Evolutionary conservation across 805 yeast species (phyloP).

Genomic region (Saturnispora serradocipensis): DNA sequence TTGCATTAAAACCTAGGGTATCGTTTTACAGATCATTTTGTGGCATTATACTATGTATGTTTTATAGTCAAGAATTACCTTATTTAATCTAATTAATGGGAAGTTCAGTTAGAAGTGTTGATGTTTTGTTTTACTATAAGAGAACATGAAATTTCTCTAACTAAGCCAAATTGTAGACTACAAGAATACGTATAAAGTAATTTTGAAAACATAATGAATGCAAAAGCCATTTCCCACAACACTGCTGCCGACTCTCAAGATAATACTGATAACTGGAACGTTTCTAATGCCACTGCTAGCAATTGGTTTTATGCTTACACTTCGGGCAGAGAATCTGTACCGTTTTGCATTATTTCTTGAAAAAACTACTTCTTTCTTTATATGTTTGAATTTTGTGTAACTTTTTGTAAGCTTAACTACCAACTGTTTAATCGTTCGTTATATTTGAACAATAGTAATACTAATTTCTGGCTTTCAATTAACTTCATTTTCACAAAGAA

Average conservation of each 20-base stretch:
- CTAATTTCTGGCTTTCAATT: too few relatives aligned
- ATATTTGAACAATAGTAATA: too few relatives aligned
- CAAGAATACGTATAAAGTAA: neutral
- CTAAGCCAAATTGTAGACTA: neutral
- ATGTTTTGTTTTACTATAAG: neutral
- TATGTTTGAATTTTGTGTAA: neutral
- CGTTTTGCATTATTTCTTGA: slow-evolving; percentile 2
- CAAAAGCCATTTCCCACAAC: neutral
- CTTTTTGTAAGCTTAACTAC: neutral
- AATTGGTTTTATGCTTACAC: neutral
- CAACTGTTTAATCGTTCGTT: too few relatives aligned
- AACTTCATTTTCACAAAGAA: too few relatives aligned
- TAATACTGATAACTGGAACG: neutral
- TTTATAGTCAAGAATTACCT: neutral
- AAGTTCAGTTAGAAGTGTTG: neutral
- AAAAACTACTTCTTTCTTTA: neutral
- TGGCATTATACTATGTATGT: neutral
- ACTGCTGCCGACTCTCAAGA: neutral
- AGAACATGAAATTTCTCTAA: neutral
- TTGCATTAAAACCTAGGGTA: neutral
- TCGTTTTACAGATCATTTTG: neutral
- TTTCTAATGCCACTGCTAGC: neutral
- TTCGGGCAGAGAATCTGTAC: neutral
- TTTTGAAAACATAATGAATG: neutral
- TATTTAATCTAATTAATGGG: neutral